Evolutionary conservation across 306 rosid genomes (phyloP).

Genomic region (Lupinus albus): DNA sequence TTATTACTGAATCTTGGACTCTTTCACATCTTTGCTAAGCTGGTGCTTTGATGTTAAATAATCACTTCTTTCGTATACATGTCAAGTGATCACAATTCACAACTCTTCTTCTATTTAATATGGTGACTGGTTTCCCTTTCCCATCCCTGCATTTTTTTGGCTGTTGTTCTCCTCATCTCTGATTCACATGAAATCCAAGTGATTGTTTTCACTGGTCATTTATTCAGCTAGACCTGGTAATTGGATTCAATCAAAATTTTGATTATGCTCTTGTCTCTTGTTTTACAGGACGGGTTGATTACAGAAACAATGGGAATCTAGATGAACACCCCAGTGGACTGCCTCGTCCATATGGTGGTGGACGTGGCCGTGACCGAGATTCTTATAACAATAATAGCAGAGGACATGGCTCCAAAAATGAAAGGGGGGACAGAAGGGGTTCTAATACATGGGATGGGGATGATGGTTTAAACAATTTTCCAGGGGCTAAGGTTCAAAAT

Average conservation of each 20-base stretch:
- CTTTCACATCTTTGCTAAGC: background rate
- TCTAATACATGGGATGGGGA: conserved; percentile 64
- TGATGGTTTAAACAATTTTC: conserved; percentile 66
- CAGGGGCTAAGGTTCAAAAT: conserved; percentile 79
- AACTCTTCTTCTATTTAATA: background rate
- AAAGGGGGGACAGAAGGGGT: conserved; percentile 67
- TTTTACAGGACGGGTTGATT: conserved; percentile 62
- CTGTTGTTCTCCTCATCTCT: conserved; percentile 9
- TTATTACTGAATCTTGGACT: background rate
- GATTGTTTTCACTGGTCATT: conserved; percentile 1
- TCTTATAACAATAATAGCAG: conserved; percentile 50
- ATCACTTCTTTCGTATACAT: no score
- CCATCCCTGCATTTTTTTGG: conserved; percentile 14
- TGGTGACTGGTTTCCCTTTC: conserved; percentile 21
- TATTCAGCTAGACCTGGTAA: background rate
- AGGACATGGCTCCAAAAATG: conserved; percentile 61
- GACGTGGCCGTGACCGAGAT: conserved; percentile 80
- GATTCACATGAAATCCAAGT: conserved; percentile 9
- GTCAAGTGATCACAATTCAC: background rate
- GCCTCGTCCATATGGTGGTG: conserved; percentile 82
- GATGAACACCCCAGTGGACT: conserved; percentile 89
- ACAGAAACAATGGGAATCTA: conserved; percentile 60
- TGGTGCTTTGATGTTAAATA: no score
- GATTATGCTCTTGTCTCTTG: background rate
- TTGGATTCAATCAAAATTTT: background rate